These are phyloP conservation scores for Globisporangium abappressorium DNA, from an alignment of 352 stramenopile genomes.

Conservation along the genomic window DNA sequence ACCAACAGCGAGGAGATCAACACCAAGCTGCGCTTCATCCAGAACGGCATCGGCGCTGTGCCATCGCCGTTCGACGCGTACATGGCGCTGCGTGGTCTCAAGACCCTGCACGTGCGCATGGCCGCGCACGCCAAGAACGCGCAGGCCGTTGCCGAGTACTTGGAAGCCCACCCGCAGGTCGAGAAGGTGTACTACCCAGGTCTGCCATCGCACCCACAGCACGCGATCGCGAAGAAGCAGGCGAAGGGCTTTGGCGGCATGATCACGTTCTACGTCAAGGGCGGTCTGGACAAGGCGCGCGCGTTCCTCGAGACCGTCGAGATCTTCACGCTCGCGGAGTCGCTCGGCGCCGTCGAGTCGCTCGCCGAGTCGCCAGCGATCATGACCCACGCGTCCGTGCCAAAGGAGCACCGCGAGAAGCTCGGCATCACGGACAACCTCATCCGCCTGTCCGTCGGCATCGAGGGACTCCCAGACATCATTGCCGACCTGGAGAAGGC, in stretches of 20 bases:
- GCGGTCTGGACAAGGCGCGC: conserved; percentile 72
- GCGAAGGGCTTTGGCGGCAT: conserved; percentile 73
- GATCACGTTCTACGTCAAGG: conserved; percentile 94
- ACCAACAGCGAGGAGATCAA: conserved; percentile 92
- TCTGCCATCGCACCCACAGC: conserved; percentile 84
- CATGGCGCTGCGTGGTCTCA: conserved; percentile 93
- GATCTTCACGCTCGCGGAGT: conserved; percentile 94
- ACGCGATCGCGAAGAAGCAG: conserved; percentile 87
- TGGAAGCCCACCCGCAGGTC: conserved; percentile 87
- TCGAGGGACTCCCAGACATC: conserved; percentile 92
- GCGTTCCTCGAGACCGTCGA: conserved; percentile 92
- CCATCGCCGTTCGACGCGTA: conserved; percentile 93
- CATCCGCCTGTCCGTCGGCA: conserved; percentile 91
- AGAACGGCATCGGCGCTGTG: conserved; percentile 92
- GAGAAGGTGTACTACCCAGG: conserved; percentile 93
- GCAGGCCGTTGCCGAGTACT: conserved; percentile 87
- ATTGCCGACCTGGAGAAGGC: conserved; percentile 86
- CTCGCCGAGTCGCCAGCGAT: conserved; percentile 93
- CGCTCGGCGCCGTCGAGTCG: conserved; percentile 92
- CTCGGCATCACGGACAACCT: conserved; percentile 92
- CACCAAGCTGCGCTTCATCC: conserved; percentile 92
- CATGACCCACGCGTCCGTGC: conserved; percentile 94
- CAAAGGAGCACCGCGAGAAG: conserved; percentile 81
- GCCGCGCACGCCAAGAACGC: conserved; percentile 94
- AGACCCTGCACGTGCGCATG: conserved; percentile 94